Evolutionary conservation across 305 asterid species (phyloP).

Genomic region (Rubia peregrina): DNA sequence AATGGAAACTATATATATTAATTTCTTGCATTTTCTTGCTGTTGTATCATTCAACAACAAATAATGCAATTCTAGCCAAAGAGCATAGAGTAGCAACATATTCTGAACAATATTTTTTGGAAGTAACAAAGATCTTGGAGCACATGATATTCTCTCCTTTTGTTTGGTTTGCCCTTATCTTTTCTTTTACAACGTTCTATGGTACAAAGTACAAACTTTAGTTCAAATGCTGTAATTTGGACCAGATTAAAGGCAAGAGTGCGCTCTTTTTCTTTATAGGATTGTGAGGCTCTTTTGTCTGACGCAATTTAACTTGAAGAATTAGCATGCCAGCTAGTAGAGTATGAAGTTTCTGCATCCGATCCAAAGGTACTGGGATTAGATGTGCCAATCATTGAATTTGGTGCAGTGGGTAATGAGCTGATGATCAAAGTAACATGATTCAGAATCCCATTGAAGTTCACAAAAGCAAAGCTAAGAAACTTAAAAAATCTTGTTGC

Average conservation of each 20-base stretch:
- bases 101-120: slow-evolving; percentile 4
- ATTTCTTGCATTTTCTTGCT: neutral
- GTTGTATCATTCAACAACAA: neutral
- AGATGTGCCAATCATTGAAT: slow-evolving; percentile 35
- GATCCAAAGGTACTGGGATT: slow-evolving; percentile 27
- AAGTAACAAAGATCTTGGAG: slow-evolving; percentile 10
- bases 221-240: slow-evolving; percentile 3
- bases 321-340: neutral
- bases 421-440: slow-evolving; percentile 34
- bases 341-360: slow-evolving; percentile 25
- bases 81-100: neutral
- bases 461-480: slow-evolving; percentile 28
- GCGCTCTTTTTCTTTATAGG: neutral
- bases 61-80: neutral
- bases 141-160: neutral
- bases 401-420: slow-evolving; percentile 26
- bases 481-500: slow-evolving; percentile 9
- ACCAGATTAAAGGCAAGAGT: slow-evolving; percentile 7
- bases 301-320: slow-evolving; percentile 14
- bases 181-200: neutral
- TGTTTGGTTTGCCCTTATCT: neutral
- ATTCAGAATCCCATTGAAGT: slow-evolving; percentile 36
- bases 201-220: neutral
- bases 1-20: slow-evolving; percentile 26
- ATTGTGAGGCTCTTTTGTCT: slow-evolving; percentile 15